A percentile compares a stretch with the other conserved stretches of the same genome.
These are phyloP conservation scores for Debaryomyces tyrocola DNA, from an alignment of 805 yeast genomes.

Conservation along the genomic window DNA sequence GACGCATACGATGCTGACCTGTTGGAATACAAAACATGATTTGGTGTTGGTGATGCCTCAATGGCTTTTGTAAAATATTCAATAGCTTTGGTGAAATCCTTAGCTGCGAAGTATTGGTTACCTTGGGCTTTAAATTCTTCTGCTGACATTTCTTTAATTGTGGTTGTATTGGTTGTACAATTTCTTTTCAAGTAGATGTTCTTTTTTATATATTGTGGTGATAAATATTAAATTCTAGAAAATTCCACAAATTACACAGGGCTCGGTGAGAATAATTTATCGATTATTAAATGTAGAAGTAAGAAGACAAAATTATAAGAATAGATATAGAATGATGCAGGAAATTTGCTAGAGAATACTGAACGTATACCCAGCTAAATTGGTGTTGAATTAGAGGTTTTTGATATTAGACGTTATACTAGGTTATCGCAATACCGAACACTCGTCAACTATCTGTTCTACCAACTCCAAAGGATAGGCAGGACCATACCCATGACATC, in stretches of 20 bases:
- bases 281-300: no score
- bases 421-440: neutral
- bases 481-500: conserved; percentile 80
- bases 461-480: conserved; percentile 53
- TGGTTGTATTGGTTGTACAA: no score
- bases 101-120: conserved; percentile 86
- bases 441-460: conserved; percentile 31
- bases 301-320: no score
- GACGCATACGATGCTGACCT: conserved; percentile 92
- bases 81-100: conserved; percentile 78
- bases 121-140: conserved; percentile 89
- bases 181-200: neutral
- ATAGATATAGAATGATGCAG: no score
- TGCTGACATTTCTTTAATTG: conserved; percentile 37
- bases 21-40: conserved; percentile 90
- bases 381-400: no score
- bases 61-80: conserved; percentile 85
- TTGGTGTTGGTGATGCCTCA: conserved; percentile 75
- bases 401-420: no score
- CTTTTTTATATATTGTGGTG: neutral
- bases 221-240: neutral
- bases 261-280: neutral
- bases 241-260: neutral
- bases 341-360: no score
- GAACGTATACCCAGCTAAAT: no score